phyloP scores from a whole-genome alignment of 129 eudicot genomes.

The Pulicaria dysenterica region DNA sequence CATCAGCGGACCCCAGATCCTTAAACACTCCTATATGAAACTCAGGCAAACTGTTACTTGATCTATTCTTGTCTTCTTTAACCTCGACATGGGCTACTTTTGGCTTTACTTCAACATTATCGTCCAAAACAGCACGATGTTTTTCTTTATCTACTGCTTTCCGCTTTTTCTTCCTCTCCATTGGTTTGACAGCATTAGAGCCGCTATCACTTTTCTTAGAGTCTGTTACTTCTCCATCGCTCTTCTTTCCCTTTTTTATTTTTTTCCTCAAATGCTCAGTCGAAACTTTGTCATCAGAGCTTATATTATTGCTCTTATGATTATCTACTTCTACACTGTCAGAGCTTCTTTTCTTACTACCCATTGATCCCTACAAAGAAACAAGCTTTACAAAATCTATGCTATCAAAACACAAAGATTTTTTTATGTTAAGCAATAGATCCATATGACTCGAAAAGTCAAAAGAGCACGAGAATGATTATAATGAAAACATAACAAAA shows the following conservation, averaged over 20 bases:
- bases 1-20: conserved; percentile 68
- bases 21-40: conserved; percentile 82
- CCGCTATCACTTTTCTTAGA: conserved; percentile 1
- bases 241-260: conserved; percentile 52
- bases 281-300: conserved; percentile 21
- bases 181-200: conserved; percentile 48
- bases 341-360: conserved; percentile 45
- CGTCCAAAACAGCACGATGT: conserved; percentile 34
- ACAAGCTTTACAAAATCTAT: neutral
- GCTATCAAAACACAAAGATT: neutral
- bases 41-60: conserved; percentile 58
- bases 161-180: conserved; percentile 82
- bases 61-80: conserved; percentile 30
- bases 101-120: conserved; percentile 22
- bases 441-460: neutral
- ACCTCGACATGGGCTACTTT: conserved; percentile 23
- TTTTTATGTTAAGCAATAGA: neutral
- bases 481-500: neutral
- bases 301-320: conserved; percentile 7
- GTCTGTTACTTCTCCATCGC: conserved; percentile 36
- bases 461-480: conserved; percentile 21
- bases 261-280: conserved; percentile 40
- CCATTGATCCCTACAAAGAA: conserved; percentile 28
- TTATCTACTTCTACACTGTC: conserved; percentile 39
- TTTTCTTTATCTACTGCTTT: conserved; percentile 73